Evolutionary conservation across 768 basidiomycete species (phyloP), one percentile per base, ranked within the genome.

Genomic region (Hygrophoropsis aurantiaca): DNA sequence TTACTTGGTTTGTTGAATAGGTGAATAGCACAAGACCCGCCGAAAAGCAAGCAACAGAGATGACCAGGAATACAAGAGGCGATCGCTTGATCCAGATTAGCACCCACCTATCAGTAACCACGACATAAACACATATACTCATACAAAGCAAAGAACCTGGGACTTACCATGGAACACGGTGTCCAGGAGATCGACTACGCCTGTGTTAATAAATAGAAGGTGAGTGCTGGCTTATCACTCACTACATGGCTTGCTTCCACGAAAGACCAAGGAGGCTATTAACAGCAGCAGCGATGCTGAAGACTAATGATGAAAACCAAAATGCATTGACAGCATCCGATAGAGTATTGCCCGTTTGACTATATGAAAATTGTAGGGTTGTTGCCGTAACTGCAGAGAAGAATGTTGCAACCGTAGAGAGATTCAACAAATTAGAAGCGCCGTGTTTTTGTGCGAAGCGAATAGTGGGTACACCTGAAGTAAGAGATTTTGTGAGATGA

Each of bases 161-260:
- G 7, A 30, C 27, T 13, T 13, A 30, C 85, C 85, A 87, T 1
- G 86, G 85, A 35, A 87, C 84, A 44, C 83, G 80, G 62, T 87
- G 80, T 8, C 83, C 81, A 16, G 85, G 86, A 30, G 84, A 86
- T 44, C 85, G 85, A 60, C 85, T 87, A 42, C 42, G 30, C 46
- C 38, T 46, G 40, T 9, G 33, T n/a, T n/a, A 45, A 51, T 9
- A 54, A 27, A 42, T 11, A 23, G n/a, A 34, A 18, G 11, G 11
- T 5, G 13, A 39, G 4, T 25, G 1, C 21, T 36, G 27, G 44
- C 40, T 33, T 8, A 10, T 21, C 20, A 78, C 84, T 53, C 66
- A 87, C 85, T 89, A 89, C 84, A 87, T 86, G 0, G 86, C 85
- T 58, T 86, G 84, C 59, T 85, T 86, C 86, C 86, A 89, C 0